Percentiles rank a stretch among this genome's conserved stretches.
Evolutionary conservation across 2,329 filamentous ascomycete genomes (phyloP).

Genomic region (Sporothrix brasiliensis): DNA sequence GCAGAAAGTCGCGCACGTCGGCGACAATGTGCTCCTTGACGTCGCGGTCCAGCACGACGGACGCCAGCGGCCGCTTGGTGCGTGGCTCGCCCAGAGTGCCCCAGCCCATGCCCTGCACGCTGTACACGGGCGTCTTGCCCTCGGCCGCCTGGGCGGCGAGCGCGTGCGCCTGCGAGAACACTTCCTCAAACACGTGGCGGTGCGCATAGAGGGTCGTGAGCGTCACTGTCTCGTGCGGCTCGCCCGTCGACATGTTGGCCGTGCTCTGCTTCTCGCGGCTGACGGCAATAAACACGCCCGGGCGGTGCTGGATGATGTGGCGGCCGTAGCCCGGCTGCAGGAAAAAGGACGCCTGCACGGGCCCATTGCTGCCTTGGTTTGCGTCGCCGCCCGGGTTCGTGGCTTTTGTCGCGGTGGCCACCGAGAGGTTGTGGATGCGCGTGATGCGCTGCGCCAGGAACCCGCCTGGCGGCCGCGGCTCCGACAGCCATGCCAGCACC

Average conservation of each 20-base stretch:
- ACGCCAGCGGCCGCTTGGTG: constrained; percentile 82
- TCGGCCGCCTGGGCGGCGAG: constrained; percentile 79
- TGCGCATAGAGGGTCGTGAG: constrained; percentile 90
- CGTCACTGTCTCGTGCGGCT: constrained; percentile 91
- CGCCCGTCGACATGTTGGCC: constrained; percentile 77
- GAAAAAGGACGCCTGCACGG: constrained; percentile 77
- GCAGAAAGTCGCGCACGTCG: constrained; percentile 82
- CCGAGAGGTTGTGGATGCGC: constrained; percentile 62
- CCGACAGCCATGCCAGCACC: constrained; percentile 92
- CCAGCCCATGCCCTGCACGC: constrained; percentile 83
- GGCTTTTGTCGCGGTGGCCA: constrained; percentile 54
- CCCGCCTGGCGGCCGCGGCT: constrained; percentile 68
- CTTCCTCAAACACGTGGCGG: constrained; percentile 83
- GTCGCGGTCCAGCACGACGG: constrained; percentile 82
- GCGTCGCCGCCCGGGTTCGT: constrained; percentile 62
- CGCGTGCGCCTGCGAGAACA: constrained; percentile 84
- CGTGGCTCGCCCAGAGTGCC: constrained; percentile 79
- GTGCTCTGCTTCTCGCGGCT: constrained; percentile 83
- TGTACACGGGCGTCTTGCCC: constrained; percentile 92
- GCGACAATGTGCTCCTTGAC: constrained; percentile 78
- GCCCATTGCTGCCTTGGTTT: constrained; percentile 63
- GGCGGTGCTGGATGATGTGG: constrained; percentile 81
- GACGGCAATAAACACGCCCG: constrained; percentile 81
- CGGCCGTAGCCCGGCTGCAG: constrained; percentile 88
- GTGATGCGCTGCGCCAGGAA: constrained; percentile 62